Base-by-base conservation (phyloP, 805 yeast genomes). In the Wickerhamomyces ciferrii region DNA sequence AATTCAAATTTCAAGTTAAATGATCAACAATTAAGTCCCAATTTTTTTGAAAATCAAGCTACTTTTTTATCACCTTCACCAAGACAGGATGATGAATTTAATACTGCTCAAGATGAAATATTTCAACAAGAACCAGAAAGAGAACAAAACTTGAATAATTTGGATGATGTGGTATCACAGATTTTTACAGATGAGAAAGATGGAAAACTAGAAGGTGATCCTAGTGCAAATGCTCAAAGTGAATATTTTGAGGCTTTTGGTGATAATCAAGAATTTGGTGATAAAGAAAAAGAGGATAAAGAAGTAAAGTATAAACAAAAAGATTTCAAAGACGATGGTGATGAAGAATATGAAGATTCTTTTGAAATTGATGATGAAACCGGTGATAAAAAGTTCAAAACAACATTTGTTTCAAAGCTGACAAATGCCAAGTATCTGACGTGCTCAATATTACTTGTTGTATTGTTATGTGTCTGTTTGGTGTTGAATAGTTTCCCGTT, bases 401-500 rank as follows among this genome's bases (percentile, higher is more conserved):
- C 31, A 11, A 17, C 35, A 7, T 17, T 25, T 27, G 17, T 27
- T 18, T 18, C 38, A 3, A 35, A 35, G 11, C 10, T 5, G 15
- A 35, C 38, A 3, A 35, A 35, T 23, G 14, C 15, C 9, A 40
- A 31, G 13, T 14, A 9, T 29, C 14, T 40, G 14, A 40, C 13
- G 2, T 17, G 17, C 14, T 29, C 29, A n/a, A 17, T 14, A 20
- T 19, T 20, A 5, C 11, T 40, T 7, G 5, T 37, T 37, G 11
- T 37, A 2, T 20, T 10, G 6, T 32, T 32, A 5, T 17, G 11
- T 10, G 11, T 19, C 20, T 39, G 24, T 8, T 25, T 19, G 25
- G 4, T 14, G 8, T 10, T 39, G 1, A 60, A 43, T 51, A 55
- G 34, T 49, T 58, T 37, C 53, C 56, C 62, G 0, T 48, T 59